Conservation (phyloP, 345 rosid species). For the Eucalyptus decipiens region DNA sequence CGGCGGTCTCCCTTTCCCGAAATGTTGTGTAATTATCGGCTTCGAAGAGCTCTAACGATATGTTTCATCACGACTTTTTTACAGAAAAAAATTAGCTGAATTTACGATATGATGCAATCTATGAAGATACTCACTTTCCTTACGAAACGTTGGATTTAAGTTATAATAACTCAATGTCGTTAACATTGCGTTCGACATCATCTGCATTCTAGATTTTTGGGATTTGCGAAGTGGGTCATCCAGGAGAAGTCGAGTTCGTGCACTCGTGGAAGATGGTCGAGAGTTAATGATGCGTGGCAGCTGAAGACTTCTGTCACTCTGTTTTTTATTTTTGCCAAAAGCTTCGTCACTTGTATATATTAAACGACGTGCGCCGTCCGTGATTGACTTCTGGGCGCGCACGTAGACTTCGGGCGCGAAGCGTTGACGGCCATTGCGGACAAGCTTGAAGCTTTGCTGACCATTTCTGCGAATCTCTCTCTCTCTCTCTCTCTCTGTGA, state of each 20-base stretch:
- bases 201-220: background rate
- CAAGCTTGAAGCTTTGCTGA: background rate
- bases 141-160: background rate
- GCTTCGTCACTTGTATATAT: background rate
- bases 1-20: background rate
- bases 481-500: background rate
- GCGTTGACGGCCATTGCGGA: background rate
- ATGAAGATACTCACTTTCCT: background rate
- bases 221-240: background rate
- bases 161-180: background rate
- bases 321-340: background rate
- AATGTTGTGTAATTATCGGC: fast-evolving
- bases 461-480: background rate
- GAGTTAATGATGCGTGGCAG: background rate
- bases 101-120: background rate
- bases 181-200: background rate
- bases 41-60: fast-evolving
- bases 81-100: background rate
- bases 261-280: background rate
- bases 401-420: background rate
- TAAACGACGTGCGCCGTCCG: background rate
- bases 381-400: background rate
- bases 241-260: background rate
- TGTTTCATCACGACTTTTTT: background rate
- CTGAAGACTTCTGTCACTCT: background rate